Conservation (phyloP, 2,329 filamentous ascomycete genomes). For the Elsinoe arachidis region DNA sequence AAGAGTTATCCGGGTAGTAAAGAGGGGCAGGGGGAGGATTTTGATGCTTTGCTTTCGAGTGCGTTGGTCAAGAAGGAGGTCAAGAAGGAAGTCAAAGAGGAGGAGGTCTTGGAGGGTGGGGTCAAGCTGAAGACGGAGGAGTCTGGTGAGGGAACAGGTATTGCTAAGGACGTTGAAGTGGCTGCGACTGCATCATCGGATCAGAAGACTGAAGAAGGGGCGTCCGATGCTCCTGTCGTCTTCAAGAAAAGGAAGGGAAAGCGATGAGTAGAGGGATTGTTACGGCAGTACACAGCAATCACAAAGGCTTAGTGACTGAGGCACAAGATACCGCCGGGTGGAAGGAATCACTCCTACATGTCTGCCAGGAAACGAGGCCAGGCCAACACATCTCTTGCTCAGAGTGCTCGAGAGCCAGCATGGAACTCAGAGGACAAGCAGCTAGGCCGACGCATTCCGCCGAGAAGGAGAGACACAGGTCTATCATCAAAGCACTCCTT, state of each 20-base stretch:
- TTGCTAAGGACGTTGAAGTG: constrained; percentile 21
- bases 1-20: constrained; percentile 37
- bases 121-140: constrained; percentile 26
- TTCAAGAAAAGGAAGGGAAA: constrained; percentile 69
- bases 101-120: constrained; percentile 25
- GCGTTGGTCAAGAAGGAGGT: constrained; percentile 23
- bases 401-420: too few relatives aligned
- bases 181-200: background rate
- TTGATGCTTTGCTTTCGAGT: constrained; percentile 50
- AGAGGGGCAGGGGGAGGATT: constrained; percentile 44
- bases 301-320: background rate
- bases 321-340: background rate
- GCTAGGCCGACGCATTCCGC: too few relatives aligned
- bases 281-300: background rate
- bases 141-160: constrained; percentile 24
- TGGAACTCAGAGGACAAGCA: too few relatives aligned
- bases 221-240: constrained; percentile 46
- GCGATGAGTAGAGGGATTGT: constrained; percentile 20
- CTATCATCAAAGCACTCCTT: too few relatives aligned
- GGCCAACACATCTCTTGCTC: too few relatives aligned
- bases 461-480: too few relatives aligned
- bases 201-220: constrained; percentile 18
- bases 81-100: constrained; percentile 24
- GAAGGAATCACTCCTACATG: too few relatives aligned
- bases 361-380: too few relatives aligned